phyloP scores from a whole-genome alignment of 2,329 filamentous ascomycete genomes.

The Penicillium sp. region DNA sequence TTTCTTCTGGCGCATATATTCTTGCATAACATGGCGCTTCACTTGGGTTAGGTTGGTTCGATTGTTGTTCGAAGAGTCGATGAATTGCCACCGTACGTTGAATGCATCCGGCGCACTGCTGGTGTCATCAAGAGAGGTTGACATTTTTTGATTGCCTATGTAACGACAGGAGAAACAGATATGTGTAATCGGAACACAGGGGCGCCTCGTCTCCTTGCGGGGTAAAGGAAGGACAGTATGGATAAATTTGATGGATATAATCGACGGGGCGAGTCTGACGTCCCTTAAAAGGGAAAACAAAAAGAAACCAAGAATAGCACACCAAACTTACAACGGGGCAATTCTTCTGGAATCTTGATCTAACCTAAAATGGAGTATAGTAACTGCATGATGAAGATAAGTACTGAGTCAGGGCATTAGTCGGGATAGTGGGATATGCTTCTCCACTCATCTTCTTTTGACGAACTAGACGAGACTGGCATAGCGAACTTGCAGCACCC shows the following conservation, averaged over 20 bases:
- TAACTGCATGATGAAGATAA: background rate
- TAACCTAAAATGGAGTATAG: background rate
- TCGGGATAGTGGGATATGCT: background rate
- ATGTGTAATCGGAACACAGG: background rate
- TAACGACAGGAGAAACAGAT: background rate
- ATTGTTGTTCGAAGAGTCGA: conserved; percentile 37
- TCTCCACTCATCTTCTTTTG: background rate
- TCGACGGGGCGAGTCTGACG: background rate
- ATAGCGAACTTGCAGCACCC: background rate
- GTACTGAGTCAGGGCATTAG: background rate
- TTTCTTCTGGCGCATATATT: conserved; percentile 40
- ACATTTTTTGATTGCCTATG: conserved; percentile 8
- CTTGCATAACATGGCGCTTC: conserved; percentile 45
- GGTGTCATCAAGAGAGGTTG: conserved; percentile 7
- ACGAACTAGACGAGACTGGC: conserved; percentile 1
- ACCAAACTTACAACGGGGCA: background rate
- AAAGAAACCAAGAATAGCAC: background rate
- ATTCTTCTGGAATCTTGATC: background rate
- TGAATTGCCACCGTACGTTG: conserved; percentile 38
- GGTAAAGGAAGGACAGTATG: background rate
- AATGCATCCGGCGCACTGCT: conserved; percentile 4
- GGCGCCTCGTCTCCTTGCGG: background rate
- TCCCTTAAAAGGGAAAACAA: background rate
- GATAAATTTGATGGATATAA: background rate
- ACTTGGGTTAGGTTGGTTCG: conserved; percentile 38